A percentile compares a stretch with the other conserved stretches of the same genome.
These are phyloP conservation scores for Globisporangium parvum DNA, from an alignment of 352 stramenopile species.

Conservation along the genomic window DNA sequence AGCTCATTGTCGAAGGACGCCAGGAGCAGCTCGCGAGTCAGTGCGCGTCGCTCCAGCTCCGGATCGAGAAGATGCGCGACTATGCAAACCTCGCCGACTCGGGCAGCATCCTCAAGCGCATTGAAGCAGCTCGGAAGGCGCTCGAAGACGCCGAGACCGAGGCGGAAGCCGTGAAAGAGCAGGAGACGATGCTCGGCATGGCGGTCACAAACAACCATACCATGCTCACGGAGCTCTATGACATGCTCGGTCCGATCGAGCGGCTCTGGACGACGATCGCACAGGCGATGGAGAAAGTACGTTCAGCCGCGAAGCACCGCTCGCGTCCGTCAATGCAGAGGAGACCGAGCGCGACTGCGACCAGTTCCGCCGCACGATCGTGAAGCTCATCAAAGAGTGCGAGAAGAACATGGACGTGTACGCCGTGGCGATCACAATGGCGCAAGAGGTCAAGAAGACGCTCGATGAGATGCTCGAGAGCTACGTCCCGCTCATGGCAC, in stretches of 20 bases:
- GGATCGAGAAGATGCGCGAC: constrained; percentile 90
- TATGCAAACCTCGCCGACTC: constrained; percentile 80
- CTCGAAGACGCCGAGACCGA: constrained; percentile 81
- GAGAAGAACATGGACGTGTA: constrained; percentile 86
- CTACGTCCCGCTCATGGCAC: constrained; percentile 88
- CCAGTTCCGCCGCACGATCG: constrained; percentile 83
- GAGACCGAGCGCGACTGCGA: constrained; percentile 83
- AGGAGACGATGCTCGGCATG: constrained; percentile 87
- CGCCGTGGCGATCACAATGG: constrained; percentile 71
- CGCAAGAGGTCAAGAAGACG: constrained; percentile 75
- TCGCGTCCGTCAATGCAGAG: constrained; percentile 77
- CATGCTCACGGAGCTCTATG: constrained; percentile 60
- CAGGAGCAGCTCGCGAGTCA: constrained; percentile 83
- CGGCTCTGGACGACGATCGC: constrained; percentile 83
- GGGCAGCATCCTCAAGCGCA: constrained; percentile 73
- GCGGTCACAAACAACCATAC: constrained; percentile 76
- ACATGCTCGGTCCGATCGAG: constrained; percentile 83
- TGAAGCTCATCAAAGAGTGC: constrained; percentile 89
- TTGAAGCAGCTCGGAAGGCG: constrained; percentile 67
- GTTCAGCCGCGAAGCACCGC: constrained; percentile 51
- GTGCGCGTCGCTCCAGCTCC: constrained; percentile 69
- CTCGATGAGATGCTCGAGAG: constrained; percentile 85
- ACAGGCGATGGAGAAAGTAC: constrained; percentile 77
- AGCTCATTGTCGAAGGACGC: constrained; percentile 84
- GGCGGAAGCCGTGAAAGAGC: constrained; percentile 79